Evolutionary conservation across 1,284 basidiomycete species (phyloP).

Genomic region (Salmacisia buchloeana): DNA sequence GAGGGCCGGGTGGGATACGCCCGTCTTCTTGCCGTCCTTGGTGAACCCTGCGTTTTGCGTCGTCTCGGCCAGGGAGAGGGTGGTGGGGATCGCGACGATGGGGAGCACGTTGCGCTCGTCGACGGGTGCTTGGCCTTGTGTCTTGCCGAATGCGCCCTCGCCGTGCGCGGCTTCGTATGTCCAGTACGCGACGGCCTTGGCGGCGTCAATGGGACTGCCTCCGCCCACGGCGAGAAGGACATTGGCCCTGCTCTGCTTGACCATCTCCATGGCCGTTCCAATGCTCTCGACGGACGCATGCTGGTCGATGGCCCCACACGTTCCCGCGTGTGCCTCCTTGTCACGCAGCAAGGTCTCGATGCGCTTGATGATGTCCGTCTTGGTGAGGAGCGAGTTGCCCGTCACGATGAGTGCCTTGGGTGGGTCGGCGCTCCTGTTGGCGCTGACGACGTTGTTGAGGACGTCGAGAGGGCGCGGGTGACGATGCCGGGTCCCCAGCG

Average conservation of each 20-base stretch:
- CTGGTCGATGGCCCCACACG: constrained; percentile 70
- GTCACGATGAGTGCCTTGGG: constrained; percentile 33
- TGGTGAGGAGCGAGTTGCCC: constrained; percentile 29
- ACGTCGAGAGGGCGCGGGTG: not conserved
- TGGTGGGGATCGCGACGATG: constrained; percentile 68
- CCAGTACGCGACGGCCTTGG: constrained; percentile 46
- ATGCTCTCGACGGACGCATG: constrained; percentile 69
- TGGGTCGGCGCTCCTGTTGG: constrained; percentile 19
- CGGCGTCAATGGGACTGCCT: constrained; percentile 71
- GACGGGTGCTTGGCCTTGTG: constrained; percentile 29
- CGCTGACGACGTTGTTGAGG: too few relatives aligned
- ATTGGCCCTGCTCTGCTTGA: constrained; percentile 61
- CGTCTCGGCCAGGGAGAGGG: constrained; percentile 68
- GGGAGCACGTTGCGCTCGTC: constrained; percentile 55
- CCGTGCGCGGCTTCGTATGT: constrained; percentile 16
- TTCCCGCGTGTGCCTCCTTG: constrained; percentile 45
- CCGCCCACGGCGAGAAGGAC: constrained; percentile 63
- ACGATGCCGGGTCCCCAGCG: not conserved
- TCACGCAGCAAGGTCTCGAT: constrained; percentile 18
- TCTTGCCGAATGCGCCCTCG: too few relatives aligned
- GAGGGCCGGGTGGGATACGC: constrained; percentile 54
- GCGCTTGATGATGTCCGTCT: constrained; percentile 26
- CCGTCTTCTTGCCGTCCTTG: constrained; percentile 66
- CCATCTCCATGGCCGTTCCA: constrained; percentile 55
- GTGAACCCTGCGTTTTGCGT: constrained; percentile 66